A percentile compares a stretch with the other conserved stretches of the same genome.
Conservation (phyloP, 2,329 filamentous ascomycete species). For the Ophiostoma sp. region DNA sequence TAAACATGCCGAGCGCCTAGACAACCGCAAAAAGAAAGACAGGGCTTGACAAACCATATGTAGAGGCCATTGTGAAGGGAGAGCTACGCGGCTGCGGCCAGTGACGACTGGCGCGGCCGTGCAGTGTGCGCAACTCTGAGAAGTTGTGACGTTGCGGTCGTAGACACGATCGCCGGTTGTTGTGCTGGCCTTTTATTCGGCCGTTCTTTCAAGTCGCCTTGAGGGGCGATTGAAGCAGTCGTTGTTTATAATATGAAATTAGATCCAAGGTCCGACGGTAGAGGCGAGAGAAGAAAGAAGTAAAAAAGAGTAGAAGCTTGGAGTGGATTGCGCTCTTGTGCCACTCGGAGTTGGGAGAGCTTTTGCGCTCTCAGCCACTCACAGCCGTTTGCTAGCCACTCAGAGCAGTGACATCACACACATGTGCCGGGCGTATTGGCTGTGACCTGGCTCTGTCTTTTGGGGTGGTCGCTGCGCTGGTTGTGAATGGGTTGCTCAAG, state of each 20-base stretch:
- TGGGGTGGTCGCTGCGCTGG: not conserved
- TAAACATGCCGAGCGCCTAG: not conserved
- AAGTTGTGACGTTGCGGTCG: not conserved
- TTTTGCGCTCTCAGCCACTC: not conserved
- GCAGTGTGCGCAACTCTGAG: not conserved
- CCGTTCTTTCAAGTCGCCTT: not conserved
- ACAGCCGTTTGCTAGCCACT: slow-evolving; percentile 21
- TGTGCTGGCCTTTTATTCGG: not conserved
- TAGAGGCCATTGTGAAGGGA: slow-evolving; percentile 5
- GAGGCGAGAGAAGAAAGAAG: not conserved
- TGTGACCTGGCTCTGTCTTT: not conserved
- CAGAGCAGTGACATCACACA: slow-evolving; percentile 25
- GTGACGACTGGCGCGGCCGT: slow-evolving; percentile 16
- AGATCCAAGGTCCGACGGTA: not conserved
- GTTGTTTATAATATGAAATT: not conserved
- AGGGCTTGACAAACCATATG: not conserved
- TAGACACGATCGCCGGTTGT: slow-evolving; percentile 12
- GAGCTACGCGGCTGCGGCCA: slow-evolving; percentile 2
- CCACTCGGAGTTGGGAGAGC: not conserved
- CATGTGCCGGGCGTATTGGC: slow-evolving; percentile 14
- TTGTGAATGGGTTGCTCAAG: not conserved
- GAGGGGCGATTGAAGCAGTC: not conserved
- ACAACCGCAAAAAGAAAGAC: too few species aligned
- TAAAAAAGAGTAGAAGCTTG: not conserved
- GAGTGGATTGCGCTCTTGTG: not conserved